Evolutionary conservation across 495 filamentous ascomycete genomes (phyloP).

Genomic region (Penicillium cosmopolitanum): DNA sequence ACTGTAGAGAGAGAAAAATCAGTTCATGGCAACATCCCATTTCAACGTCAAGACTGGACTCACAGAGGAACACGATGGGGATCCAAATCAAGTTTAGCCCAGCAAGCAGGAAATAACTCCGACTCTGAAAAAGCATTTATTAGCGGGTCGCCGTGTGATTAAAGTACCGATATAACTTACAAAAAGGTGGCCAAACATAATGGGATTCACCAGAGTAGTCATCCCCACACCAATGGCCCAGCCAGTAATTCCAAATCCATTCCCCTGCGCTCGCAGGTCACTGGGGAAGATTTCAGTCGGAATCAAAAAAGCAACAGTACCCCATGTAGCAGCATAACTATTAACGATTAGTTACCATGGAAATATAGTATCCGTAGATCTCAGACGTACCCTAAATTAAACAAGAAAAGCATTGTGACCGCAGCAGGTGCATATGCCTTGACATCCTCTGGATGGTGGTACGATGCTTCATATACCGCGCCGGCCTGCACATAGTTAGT

Average conservation of each 20-base stretch:
- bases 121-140: constrained; percentile 30
- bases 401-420: constrained; percentile 56
- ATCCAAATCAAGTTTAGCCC: constrained; percentile 58
- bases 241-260: constrained; percentile 59
- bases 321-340: constrained; percentile 58
- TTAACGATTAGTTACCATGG: neutral
- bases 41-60: neutral
- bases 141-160: neutral
- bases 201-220: constrained; percentile 57
- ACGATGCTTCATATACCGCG: constrained; percentile 44
- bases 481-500: constrained; percentile 31
- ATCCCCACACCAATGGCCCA: constrained; percentile 61
- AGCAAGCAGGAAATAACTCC: constrained; percentile 58
- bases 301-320: constrained; percentile 56
- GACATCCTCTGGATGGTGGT: constrained; percentile 32
- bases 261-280: constrained; percentile 56
- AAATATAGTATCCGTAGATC: neutral
- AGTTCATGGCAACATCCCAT: neutral
- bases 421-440: constrained; percentile 48
- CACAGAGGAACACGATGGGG: constrained; percentile 52
- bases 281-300: constrained; percentile 59
- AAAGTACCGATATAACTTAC: constrained; percentile 13
- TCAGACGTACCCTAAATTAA: constrained; percentile 47
- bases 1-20: constrained; percentile 31
- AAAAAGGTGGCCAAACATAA: constrained; percentile 48